Conservation (phyloP, 2,329 filamentous ascomycete genomes). For the Cladophialophora yegresii region DNA sequence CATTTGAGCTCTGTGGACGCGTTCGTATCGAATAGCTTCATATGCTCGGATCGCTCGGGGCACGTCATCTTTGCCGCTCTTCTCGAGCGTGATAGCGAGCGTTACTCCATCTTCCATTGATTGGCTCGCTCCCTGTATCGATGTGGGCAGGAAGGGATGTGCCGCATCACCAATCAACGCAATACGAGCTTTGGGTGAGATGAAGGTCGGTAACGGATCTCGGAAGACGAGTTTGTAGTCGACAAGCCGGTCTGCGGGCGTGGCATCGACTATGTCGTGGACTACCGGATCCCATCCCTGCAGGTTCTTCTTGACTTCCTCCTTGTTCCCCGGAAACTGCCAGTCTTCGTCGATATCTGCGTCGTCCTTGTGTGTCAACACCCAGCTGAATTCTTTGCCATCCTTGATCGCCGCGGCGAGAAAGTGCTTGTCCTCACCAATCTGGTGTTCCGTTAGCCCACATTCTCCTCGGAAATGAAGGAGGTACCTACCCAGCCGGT, state of each 20-base stretch:
- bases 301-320: conserved; percentile 55
- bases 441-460: conserved; percentile 8
- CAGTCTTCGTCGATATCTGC: conserved; percentile 58
- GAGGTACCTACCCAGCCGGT: conserved; percentile 45
- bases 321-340: conserved; percentile 56
- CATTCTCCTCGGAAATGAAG: not conserved
- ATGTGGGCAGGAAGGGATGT: conserved; percentile 54
- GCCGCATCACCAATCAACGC: conserved; percentile 55
- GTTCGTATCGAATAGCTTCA: conserved; percentile 35
- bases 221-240: conserved; percentile 34
- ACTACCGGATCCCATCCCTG: conserved; percentile 54
- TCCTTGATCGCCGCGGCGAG: conserved; percentile 57
- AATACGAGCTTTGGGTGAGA: conserved; percentile 49
- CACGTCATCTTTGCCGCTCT: conserved; percentile 37
- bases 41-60: conserved; percentile 36
- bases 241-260: conserved; percentile 32
- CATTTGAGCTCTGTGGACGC: conserved; percentile 35
- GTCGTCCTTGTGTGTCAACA: conserved; percentile 55
- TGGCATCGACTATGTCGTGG: conserved; percentile 36
- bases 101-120: conserved; percentile 55
- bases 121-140: conserved; percentile 53
- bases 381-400: conserved; percentile 58
- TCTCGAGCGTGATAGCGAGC: conserved; percentile 48
- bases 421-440: conserved; percentile 52
- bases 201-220: conserved; percentile 36